Conservation (phyloP, 345 rosid species). For the Sonneratia caseolaris region DNA sequence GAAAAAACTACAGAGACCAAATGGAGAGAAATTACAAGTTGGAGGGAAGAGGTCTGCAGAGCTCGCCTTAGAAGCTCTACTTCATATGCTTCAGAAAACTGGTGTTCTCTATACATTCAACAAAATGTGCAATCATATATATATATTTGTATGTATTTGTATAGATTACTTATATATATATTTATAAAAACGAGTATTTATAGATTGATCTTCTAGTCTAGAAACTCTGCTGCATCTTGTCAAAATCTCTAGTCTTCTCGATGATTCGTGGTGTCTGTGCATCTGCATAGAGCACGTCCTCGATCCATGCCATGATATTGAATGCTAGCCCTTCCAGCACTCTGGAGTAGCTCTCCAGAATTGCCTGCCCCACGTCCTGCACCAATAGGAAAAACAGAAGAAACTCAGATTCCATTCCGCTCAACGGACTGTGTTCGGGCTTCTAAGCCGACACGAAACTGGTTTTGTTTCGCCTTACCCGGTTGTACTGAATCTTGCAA, state of each 20-base stretch:
- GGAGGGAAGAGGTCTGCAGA: background rate
- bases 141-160: no score
- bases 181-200: no score
- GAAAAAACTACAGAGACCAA: background rate
- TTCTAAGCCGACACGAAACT: background rate
- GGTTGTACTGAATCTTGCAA: conserved; percentile 18
- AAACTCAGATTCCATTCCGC: no score
- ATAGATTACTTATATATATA: no score
- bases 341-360: conserved; percentile 20
- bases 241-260: background rate
- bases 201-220: background rate
- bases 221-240: background rate
- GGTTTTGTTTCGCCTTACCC: background rate
- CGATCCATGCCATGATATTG: conserved; percentile 20
- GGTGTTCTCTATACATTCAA: background rate
- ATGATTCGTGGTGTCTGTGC: background rate
- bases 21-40: background rate
- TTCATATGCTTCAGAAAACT: no score
- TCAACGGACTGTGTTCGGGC: background rate
- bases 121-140: background rate
- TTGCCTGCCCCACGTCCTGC: conserved; percentile 20
- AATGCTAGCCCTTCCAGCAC: conserved; percentile 18
- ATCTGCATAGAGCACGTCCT: conserved; percentile 12
- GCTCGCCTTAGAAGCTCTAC: background rate
- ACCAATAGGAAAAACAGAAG: background rate